Evolutionary conservation across 768 basidiomycete species (phyloP).

Genomic region (Auricularia auricula-judae): DNA sequence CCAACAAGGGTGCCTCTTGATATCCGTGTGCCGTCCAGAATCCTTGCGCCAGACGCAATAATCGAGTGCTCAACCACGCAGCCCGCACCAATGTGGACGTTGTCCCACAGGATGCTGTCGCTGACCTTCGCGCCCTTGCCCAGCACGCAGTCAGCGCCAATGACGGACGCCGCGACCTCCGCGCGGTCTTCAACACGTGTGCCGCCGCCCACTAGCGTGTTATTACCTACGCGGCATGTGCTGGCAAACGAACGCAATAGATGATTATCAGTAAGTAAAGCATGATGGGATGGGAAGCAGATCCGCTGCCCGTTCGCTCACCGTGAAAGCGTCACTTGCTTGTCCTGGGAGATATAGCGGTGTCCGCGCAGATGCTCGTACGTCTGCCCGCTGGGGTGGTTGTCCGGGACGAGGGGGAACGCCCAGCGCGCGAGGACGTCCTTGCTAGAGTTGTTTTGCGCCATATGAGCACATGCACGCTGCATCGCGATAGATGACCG

Average conservation of each 20-base stretch:
- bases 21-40: slow-evolving; percentile 59
- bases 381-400: slow-evolving; percentile 67
- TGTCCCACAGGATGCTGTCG: slow-evolving; percentile 78
- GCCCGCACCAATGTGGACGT: slow-evolving; percentile 55
- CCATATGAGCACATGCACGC: slow-evolving; percentile 2
- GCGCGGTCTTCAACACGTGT: slow-evolving; percentile 58
- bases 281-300: background rate
- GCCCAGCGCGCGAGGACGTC: slow-evolving; percentile 91
- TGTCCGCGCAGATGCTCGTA: slow-evolving; percentile 87
- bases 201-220: slow-evolving; percentile 76
- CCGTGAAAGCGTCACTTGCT: slow-evolving; percentile 76
- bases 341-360: slow-evolving; percentile 75
- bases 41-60: slow-evolving; percentile 62
- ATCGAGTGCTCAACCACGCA: slow-evolving; percentile 71
- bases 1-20: slow-evolving; percentile 71
- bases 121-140: slow-evolving; percentile 58
- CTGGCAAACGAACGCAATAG: slow-evolving; percentile 25
- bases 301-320: slow-evolving; percentile 20
- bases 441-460: slow-evolving; percentile 41
- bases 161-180: slow-evolving; percentile 58
- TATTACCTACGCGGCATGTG: slow-evolving; percentile 70
- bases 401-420: slow-evolving; percentile 92
- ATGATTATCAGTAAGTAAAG: background rate
- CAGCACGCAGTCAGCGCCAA: slow-evolving; percentile 66
- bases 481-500: background rate